Evolutionary conservation across 169 alveolate genomes (phyloP).

Genomic region (Toxoplasma gondii): DNA sequence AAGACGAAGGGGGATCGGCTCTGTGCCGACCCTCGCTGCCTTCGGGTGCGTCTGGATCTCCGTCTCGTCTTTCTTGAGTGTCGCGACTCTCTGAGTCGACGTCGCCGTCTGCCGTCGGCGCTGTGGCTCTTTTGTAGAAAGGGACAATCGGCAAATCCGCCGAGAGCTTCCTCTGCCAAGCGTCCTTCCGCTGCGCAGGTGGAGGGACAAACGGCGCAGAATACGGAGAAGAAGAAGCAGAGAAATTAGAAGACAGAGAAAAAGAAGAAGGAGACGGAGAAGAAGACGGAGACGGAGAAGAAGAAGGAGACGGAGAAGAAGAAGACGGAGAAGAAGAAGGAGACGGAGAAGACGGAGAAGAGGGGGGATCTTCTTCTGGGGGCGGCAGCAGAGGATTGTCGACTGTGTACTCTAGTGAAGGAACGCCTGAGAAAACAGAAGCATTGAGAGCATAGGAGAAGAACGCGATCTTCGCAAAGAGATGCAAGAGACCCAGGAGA

Average conservation of each 20-base stretch:
- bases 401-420: background rate
- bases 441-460: background rate
- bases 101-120: background rate
- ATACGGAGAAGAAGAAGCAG: background rate
- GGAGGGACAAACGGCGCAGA: conserved; percentile 5
- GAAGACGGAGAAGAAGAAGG: background rate
- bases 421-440: background rate
- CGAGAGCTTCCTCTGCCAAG: background rate
- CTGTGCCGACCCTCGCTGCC: background rate
- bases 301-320: background rate
- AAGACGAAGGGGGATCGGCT: background rate
- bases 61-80: background rate
- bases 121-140: background rate
- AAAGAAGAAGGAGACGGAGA: too few relatives aligned
- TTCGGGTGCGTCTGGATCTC: background rate
- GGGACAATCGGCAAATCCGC: background rate
- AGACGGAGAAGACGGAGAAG: background rate
- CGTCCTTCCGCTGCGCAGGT: background rate
- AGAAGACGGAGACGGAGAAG: background rate
- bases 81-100: background rate
- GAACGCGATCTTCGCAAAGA: background rate
- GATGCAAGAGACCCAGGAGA: too few relatives aligned
- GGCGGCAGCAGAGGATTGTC: conserved; percentile 33
- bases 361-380: background rate
- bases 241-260: background rate